Base-by-base conservation (phyloP, 2,329 filamentous ascomycete genomes). In the Cladosporium sp. region DNA sequence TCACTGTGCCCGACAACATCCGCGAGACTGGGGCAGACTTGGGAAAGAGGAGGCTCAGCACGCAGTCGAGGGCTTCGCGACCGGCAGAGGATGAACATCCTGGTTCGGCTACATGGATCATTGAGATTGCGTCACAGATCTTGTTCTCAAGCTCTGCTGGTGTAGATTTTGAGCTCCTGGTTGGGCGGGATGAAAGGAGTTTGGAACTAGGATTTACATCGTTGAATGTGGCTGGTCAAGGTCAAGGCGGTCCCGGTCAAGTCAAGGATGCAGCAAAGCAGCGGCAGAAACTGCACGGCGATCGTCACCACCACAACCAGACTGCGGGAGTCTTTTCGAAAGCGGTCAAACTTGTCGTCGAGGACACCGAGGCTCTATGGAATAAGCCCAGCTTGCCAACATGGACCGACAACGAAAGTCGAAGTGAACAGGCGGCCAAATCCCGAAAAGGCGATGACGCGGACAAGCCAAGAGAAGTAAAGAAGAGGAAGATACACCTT, bases 61-160 rank as follows among this genome's bases (percentile, higher is more conserved):
- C 66, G 35, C 63, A 69, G 32, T 78, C 56, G 28, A 44, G 49
- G 17, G 9, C 2, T 3, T 25, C 24, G 20, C 36, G 50, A 9
- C 50, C 25, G 15, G 20, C 51, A 73, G 73, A 64, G 59, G 65
- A 69, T 40, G 77, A 80, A 22, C 77, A 80, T 52, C 74, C 71
- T 25, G 78, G 83, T 60, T 87, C 81, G 60, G 84, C 88, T 55
- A 88, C 86, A 20, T 99, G 94, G 94, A 80, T 97, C 55, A 84
- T 99, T 45, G 94, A 99, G 74, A 84, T 99, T 44, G 79, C 90
- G 36, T 96, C 91, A 15, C 94, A 99, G 74, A 89, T 97, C 61
- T 85, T 99, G 48, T 99, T 99, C 72, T 97, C 94, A 2, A 86
- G 83, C 25, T 91, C 89, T 32, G 94, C 92, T 1, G 87, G 87